Evolutionary conservation across 2,329 filamentous ascomycete genomes (phyloP).

Genomic region (Penicillium sp.): DNA sequence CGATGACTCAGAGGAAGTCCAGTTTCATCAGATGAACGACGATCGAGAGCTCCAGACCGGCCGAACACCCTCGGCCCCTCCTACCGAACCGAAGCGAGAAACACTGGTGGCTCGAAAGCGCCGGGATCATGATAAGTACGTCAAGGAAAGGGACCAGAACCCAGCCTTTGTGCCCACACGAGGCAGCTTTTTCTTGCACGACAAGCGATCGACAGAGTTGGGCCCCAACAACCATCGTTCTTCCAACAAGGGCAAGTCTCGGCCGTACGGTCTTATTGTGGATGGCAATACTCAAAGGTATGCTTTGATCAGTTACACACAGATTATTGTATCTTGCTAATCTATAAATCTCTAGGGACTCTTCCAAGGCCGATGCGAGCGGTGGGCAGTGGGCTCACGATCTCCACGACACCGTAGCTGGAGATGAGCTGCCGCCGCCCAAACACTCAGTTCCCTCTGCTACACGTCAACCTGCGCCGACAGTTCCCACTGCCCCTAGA

Average conservation of each 20-base stretch:
- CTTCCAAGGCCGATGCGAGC: constrained; percentile 54
- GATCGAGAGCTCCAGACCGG: constrained; percentile 28
- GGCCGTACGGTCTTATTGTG: constrained; percentile 53
- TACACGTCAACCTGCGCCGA: constrained; percentile 34
- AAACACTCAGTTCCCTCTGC: constrained; percentile 30
- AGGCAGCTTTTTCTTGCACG: constrained; percentile 96
- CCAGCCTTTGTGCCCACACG: constrained; percentile 92
- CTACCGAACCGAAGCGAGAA: constrained; percentile 49
- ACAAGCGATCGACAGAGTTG: constrained; percentile 78
- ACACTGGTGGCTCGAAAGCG: constrained; percentile 69
- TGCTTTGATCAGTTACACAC: neutral
- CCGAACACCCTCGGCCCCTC: constrained; percentile 42
- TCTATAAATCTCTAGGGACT: constrained; percentile 32
- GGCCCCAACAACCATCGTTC: constrained; percentile 76
- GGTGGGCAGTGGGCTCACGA: constrained; percentile 89
- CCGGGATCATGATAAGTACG: constrained; percentile 88
- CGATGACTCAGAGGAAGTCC: constrained; percentile 46
- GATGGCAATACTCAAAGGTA: constrained; percentile 49
- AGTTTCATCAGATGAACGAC: constrained; percentile 51
- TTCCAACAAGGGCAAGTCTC: constrained; percentile 52
- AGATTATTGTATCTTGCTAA: constrained; percentile 23
- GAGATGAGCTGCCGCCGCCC: constrained; percentile 37
- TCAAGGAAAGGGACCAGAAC: constrained; percentile 82
- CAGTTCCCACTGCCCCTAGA: constrained; percentile 52
- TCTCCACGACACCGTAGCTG: constrained; percentile 71